Base-by-base conservation (phyloP, 208 protist species). In the Acanthamoeba quina region DNA sequence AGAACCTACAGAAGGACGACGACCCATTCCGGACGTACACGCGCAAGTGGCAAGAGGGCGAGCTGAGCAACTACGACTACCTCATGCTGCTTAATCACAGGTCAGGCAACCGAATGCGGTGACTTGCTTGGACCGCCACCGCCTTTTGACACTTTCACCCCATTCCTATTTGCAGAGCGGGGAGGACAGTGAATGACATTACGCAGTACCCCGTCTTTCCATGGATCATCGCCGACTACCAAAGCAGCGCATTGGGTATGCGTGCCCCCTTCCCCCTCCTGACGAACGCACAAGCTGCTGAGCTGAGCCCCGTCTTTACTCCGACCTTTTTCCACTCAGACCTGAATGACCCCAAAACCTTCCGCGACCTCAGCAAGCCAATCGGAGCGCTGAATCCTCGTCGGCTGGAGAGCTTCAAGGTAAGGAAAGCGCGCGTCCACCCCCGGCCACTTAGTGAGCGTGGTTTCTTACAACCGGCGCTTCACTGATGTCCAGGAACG, bases 191-290 rank as follows among this genome's bases (percentile, higher is more conserved):
- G 26, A 98, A 97, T 58, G 96, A 98, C 90, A 41, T 98, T 4
- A 96, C 95, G 9, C 96, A 98, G 92, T 97, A 99, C 66, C 98
- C 98, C 1, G 98, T 99, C 9, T 98, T 99, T 19, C 98, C 98
- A 3, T 99, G 98, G 98, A 97, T 99, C 21, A 78, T 99, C 3
- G 11, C 80, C 1, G 98, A 99, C 94, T 99, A 99, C 95, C 96
- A 95, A 2, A 97, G 95, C 2, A 31, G 44, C 1, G 19, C 76
- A 6, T 86, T 99, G 3, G 97, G 90, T 96, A 72, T 29, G 52
- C n/a, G 21, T 10, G 15, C 1, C 6, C 6, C 15, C 52, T 56
- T 3, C 34, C n/a, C 15, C 24, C 95, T 19, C 0, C 3, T 11
- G 11, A 2, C 64, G 41, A 0, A 34, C 17, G 29, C 17, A 41